These are phyloP conservation scores for Tuber magnatum DNA, from an alignment of 495 filamentous ascomycete species.

Conservation along the genomic window DNA sequence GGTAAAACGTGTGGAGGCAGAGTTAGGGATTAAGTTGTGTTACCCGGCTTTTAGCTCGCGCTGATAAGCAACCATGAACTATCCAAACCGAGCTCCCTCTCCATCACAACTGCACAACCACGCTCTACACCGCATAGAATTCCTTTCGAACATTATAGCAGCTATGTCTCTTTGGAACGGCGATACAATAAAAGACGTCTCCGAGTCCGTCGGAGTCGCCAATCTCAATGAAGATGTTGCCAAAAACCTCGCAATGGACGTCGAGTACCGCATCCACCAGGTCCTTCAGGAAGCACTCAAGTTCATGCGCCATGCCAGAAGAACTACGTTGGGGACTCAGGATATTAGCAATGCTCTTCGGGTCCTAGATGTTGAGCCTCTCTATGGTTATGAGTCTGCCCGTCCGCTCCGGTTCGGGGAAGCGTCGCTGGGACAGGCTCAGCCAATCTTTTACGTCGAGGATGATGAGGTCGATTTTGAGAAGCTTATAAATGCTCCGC, in stretches of 20 bases:
- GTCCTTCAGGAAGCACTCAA: slow-evolving; percentile 88
- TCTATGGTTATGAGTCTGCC: slow-evolving; percentile 90
- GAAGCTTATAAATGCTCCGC: slow-evolving; percentile 90
- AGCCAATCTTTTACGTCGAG: slow-evolving; percentile 93
- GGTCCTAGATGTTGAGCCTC: slow-evolving; percentile 82
- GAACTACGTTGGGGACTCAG: slow-evolving; percentile 73
- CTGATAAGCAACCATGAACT: neutral
- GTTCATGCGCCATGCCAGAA: slow-evolving; percentile 82
- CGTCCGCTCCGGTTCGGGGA: slow-evolving; percentile 84
- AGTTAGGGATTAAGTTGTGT: neutral
- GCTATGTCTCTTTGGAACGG: slow-evolving; percentile 70
- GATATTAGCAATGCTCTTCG: slow-evolving; percentile 77
- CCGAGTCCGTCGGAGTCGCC: slow-evolving; percentile 84
- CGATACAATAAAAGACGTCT: slow-evolving; percentile 89
- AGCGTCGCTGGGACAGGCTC: slow-evolving; percentile 85
- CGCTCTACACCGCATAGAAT: neutral
- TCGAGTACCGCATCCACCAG: slow-evolving; percentile 87
- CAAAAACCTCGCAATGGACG: slow-evolving; percentile 78
- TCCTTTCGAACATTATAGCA: neutral
- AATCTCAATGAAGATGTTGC: slow-evolving; percentile 72
- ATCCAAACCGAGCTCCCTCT: neutral
- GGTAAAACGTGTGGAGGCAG: neutral
- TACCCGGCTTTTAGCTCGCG: neutral
- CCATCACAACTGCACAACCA: neutral
- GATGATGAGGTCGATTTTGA: slow-evolving; percentile 99